These are phyloP conservation scores for Polychaeton citri DNA, from an alignment of 2,329 filamentous ascomycete species.

Conservation along the genomic window DNA sequence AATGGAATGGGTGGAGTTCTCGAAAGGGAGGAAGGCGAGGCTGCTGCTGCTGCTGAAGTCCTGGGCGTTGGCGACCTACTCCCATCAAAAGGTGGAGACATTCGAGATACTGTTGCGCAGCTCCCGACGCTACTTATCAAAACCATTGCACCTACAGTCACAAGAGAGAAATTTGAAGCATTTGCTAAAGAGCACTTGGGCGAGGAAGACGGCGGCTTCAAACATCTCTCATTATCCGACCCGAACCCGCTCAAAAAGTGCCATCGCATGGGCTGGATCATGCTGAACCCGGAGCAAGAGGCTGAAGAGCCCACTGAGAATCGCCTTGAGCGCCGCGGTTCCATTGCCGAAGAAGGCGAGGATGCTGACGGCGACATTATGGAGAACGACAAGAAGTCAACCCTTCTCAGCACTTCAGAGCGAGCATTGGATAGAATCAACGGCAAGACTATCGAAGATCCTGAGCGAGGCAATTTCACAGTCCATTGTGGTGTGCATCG, in stretches of 20 bases:
- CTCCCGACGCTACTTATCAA: conserved; percentile 95
- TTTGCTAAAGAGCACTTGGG: conserved; percentile 93
- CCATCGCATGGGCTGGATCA: conserved; percentile 96
- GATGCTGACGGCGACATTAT: conserved; percentile 46
- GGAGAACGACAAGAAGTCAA: conserved; percentile 16
- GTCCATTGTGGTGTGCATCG: conserved; percentile 95
- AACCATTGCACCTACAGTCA: conserved; percentile 92
- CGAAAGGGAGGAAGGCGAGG: conserved; percentile 93
- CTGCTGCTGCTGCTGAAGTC: conserved; percentile 80
- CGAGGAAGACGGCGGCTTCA: conserved; percentile 82
- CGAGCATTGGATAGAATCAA: conserved; percentile 91
- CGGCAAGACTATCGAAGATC: conserved; percentile 91
- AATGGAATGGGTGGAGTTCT: conserved; percentile 73
- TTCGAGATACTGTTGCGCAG: conserved; percentile 75
- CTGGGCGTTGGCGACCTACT: conserved; percentile 84
- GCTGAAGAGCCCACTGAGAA: conserved; percentile 28
- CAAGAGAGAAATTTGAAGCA: conserved; percentile 78
- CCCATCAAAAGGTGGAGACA: conserved; percentile 68
- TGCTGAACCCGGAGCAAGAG: conserved; percentile 72
- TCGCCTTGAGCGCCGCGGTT: conserved; percentile 47
- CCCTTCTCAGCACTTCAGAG: conserved; percentile 34
- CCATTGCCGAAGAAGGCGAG: conserved; percentile 56
- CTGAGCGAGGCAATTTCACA: conserved; percentile 86
- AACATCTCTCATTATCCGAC: conserved; percentile 90
- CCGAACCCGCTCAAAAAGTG: conserved; percentile 95